Base-by-base conservation (phyloP, 75 land plant genomes). In the Cupressus sempervirens region DNA sequence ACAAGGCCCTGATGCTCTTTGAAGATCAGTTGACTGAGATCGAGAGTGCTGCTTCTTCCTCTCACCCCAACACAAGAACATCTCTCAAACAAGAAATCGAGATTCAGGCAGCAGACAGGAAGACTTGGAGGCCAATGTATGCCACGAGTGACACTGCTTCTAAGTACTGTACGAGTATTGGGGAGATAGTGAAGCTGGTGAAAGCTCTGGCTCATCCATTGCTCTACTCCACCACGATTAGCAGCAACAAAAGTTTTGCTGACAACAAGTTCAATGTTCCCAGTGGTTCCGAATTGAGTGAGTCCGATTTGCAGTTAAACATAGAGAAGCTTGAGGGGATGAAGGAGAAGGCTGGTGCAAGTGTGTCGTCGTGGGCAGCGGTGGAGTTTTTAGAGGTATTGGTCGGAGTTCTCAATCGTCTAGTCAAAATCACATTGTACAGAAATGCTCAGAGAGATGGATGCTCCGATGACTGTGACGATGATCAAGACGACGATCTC, bases 161-260 rank as follows among this genome's bases (percentile, higher is more conserved):
- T 4, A 53, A 38, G 38, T 82, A 34, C 34, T 52, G 23, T 52
- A 14, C 14, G 18, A 82, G 83, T 34, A 34, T 82, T 46, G 18
- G 36, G 14, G 83, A 82, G 83, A 82, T 52, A 82, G 83, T 82
- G 52, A 50, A 50, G 30, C 83, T 52, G 30, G 83, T 81, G 3
- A 50, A 81, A 81, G 34, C 82, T 12, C 34, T 81, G 13, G 35
- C 82, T 81, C 82, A 81, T 81, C 82, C 56, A 10, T 81, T 81
- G 9, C 29, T 50, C 11, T 76, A 40, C 45, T 36, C 26, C 9
- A 76, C 18, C 18, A 76, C 15, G 45, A 20, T 16, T 6, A 76
- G 34, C 18, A 76, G 34, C 18, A 76, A 18, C 40, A 76, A 76
- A 18, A 40, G 45, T 26, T 46, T 81, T 50, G 20, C 54, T 48